Percentiles rank a stretch among this genome's conserved stretches.
Conservation (phyloP, 768 basidiomycete genomes). For the Mycena leptocephala region DNA sequence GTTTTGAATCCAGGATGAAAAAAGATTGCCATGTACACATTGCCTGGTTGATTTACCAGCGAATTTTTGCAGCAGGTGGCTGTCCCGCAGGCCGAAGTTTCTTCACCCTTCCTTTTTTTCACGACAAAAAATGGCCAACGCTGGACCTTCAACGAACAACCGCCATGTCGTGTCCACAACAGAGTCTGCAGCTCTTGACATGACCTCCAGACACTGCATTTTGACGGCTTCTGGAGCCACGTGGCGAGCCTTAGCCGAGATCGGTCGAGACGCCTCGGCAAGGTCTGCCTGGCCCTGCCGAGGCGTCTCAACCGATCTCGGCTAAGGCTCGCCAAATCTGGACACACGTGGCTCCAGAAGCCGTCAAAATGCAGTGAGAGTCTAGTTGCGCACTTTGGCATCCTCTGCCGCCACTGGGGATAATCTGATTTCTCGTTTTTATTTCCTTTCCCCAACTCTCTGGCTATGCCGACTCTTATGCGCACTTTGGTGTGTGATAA, state of each 20-base stretch:
- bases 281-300: too few relatives aligned
- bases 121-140: conserved; percentile 40
- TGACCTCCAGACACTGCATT: conserved; percentile 92
- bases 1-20: too few relatives aligned
- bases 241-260: too few relatives aligned
- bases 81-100: conserved; percentile 17
- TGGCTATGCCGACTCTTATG: conserved; percentile 97
- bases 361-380: too few relatives aligned
- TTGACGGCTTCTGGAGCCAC: too few relatives aligned
- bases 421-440: conserved; percentile 58
- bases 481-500: conserved; percentile 84
- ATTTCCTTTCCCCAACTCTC: conserved; percentile 41
- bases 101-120: conserved; percentile 5
- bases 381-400: conserved; percentile 80
- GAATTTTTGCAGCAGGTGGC: too few relatives aligned
- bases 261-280: too few relatives aligned
- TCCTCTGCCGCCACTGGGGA: conserved; percentile 38
- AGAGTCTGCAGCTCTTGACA: conserved; percentile 57
- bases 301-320: too few relatives aligned
- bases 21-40: too few relatives aligned
- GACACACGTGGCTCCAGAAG: too few relatives aligned
- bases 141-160: conserved; percentile 45
- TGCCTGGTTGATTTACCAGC: too few relatives aligned
- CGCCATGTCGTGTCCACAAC: conserved; percentile 34
- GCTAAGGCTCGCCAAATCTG: too few relatives aligned